Base-by-base conservation (phyloP, 2,329 filamentous ascomycete species). In the Fusarium sp. region DNA sequence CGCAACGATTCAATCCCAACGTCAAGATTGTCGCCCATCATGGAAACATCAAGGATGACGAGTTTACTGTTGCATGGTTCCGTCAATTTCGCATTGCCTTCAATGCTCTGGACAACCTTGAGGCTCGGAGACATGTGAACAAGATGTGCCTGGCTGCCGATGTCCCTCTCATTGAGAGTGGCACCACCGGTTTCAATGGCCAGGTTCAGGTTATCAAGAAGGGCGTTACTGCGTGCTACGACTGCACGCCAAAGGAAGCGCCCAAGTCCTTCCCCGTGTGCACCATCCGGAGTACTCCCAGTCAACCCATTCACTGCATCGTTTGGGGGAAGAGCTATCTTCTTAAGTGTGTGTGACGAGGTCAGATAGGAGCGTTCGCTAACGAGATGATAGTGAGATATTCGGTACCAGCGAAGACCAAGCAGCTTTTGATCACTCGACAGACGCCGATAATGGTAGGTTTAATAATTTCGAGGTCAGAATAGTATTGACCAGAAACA, bases 311-410 rank as follows among this genome's bases (percentile, higher is more conserved):
- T 50, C 97, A 99, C 84, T 98, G 97, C 85, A 99, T 99, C 71
- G 96, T 99, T 3, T 99, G 97, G 97, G 96, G 90, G 22, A 99
- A 98, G 85, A 98, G 95, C 81, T 99, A 98, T 82, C 88, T 99
- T 10, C 90, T 99, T 70, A 97, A 95, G 83, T 85, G 78, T 27
- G 87, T 86, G 5, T 25, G 10, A 22, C 22, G 8, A 50, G 6
- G 79, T 70, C 3, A n/a, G 40, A 20, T 12, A 6, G 12, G 30
- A 20, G 15, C 14, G 50, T 60, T 27, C 45, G 38, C 59, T 61
- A 58, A 71, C 56, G 52, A 61, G 27, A 32, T 11, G 38, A 2
- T 22, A 83, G 82, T 75, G 97, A 99, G 82, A 91, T 99, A 9
- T 99, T 98, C 77, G 97, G 97, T 20, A 90, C 91, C 4, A 97